Evolutionary conservation across 139 green algal genomes (phyloP), one percentile per base, ranked within the genome.

Genomic region (Coelastrella sp.): DNA sequence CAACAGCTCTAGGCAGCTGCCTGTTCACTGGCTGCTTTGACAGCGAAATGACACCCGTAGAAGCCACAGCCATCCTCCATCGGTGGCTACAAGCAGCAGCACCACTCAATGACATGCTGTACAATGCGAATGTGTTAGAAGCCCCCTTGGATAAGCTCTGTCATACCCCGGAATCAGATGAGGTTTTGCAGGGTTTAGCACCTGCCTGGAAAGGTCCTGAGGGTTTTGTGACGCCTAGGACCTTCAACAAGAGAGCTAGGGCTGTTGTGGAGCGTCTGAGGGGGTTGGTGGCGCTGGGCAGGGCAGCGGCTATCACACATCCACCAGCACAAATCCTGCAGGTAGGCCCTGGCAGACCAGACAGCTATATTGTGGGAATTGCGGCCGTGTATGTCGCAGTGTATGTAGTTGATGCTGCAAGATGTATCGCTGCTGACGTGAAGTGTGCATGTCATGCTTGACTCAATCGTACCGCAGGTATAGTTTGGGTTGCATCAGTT

Each of bases 61-160:
- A 79, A 22, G 65, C 83, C 73, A 23, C n/a, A 5, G n/a, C 20
- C 66, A 5, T 32, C 5, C 7, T 90, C 16, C 57, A 77, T n/a
- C 85, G 66, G n/a, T 88, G 68, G 68, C n/a, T 16, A 60, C 19
- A 71, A 81, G 85, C 85, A 79, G 56, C 85, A 23, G 85, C 85
- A 59, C 10, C 47, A 17, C 7, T 59, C 60, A 71, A 7, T 7
- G 64, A 14, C n/a, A n/a, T n/a, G n/a, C n/a, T n/a, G n/a, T n/a
- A n/a, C 64, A 11, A 11, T 7, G 64, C 11, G 11, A 57, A 68
- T 86, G 80, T 17, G 8, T 22, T 13, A 2, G 32, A 58, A 58
- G 59, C 54, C 80, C 19, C 17, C 20, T 22, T 56, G 20, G 61
- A 71, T 19, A 16, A 71, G 47, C 47, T 58, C 54, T 17, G 61